phyloP scores from a whole-genome alignment of 2,329 filamentous ascomycete genomes.

The Penicillium sp. region DNA sequence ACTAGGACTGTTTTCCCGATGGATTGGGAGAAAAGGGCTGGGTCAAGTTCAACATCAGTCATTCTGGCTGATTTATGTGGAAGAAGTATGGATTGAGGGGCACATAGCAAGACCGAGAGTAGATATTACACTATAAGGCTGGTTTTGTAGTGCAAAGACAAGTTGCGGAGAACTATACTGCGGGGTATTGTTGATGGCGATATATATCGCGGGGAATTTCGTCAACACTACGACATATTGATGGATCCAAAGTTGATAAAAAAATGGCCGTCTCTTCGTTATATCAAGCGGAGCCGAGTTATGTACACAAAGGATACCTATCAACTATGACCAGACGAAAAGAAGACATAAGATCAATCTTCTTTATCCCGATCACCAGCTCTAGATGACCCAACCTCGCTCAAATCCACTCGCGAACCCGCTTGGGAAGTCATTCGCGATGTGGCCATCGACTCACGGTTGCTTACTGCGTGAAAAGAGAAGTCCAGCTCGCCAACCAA shows the following conservation, averaged over 20 bases:
- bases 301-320: neutral
- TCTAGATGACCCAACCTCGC: slow-evolving; percentile 24
- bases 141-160: neutral
- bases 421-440: slow-evolving; percentile 23
- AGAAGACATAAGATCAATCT: slow-evolving; percentile 19
- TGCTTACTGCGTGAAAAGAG: slow-evolving; percentile 59
- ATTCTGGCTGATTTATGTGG: neutral
- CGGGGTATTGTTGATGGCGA: slow-evolving; percentile 1
- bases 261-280: neutral
- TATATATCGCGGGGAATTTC: neutral
- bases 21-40: neutral
- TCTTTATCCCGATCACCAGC: slow-evolving; percentile 29
- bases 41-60: neutral
- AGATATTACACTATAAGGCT: neutral
- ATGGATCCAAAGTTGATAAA: too few species aligned
- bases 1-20: slow-evolving; percentile 40
- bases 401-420: slow-evolving; percentile 23
- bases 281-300: neutral
- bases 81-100: neutral
- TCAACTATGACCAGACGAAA: neutral
- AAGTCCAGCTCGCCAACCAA: slow-evolving; percentile 76
- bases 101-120: neutral
- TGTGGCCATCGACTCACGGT: slow-evolving; percentile 26
- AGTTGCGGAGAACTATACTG: neutral
- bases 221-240: too few species aligned